Base-by-base conservation (phyloP, 805 yeast genomes). In the Yamadazyma phyllophila region DNA sequence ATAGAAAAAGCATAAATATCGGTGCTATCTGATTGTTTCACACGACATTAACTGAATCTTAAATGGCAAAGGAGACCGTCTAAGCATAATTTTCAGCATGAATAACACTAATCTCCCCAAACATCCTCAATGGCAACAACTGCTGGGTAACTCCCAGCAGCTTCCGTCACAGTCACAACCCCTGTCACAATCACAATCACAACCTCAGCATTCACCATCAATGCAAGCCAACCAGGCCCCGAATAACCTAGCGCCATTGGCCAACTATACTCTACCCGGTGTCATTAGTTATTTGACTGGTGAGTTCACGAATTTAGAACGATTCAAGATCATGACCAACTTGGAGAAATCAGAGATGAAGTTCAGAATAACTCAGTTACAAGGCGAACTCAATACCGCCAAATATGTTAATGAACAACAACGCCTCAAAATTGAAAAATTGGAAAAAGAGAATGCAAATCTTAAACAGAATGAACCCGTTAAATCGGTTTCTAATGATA, bases 241-340 rank as follows among this genome's bases (percentile, higher is more conserved):
- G 13, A 30, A 26, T 14, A 61, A 31, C 32, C 37, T 37, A 67
- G 46, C 88, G 54, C 66, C 62, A 4, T 36, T 55, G 41, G 67
- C 71, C 24, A 63, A 66, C 44, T 71, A 71, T 49, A 77, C 83
- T 2, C 65, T 79, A 12, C 84, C 84, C 0, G 84, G 84, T 0
- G 78, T 79, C 16, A 78, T 79, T 65, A 79, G 78, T 54, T 79
- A 79, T 54, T 61, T 79, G 47, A 81, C 81, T 35, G 69, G 77
- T n/a, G 83, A 79, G 50, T 79, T 78, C 59, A 78, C 83, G 17
- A 72, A 72, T 41, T 47, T 63, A 17, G 68, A 63, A 48, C 40
- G 68, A 33, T 63, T 56, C 58, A 71, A 78, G 53, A 77, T 79
- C 62, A 65, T 76, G 62, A 70, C 74, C 46, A 80, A 76, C 55